Evolutionary conservation across 768 basidiomycete genomes (phyloP), one percentile per base, ranked within the genome.

Genomic region (Agrocybe pediades): DNA sequence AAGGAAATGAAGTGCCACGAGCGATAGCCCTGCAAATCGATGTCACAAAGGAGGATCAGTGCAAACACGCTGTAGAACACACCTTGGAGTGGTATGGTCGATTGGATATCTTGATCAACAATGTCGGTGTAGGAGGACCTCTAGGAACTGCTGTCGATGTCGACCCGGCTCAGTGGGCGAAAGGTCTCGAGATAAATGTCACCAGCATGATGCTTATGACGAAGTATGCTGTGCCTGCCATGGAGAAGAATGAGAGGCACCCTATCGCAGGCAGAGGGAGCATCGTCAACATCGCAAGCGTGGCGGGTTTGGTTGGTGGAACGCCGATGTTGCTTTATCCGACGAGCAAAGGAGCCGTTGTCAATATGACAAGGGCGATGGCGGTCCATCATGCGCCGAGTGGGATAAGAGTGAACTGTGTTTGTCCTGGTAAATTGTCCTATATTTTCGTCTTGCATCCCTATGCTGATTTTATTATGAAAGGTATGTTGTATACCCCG

Each of bases 351-450:
- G 75, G 75, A 3, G 76, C 76, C 0, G 59, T 76, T 9, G 60
- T 77, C 29, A 75, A 77, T 36, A 74, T 77, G 70, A 77, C 76
- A 1, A 62, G 74, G 41, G 74, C 76, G 1, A 77, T 77, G 76
- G 76, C 74, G 0, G 68, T 67, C 1, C 75, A 77, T 49, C 76
- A 76, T 57, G 75, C 71, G 0, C 64, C 69, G 2, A 65, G 66
- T 19, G 74, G 72, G 1, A 76, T 77, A 45, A 65, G 72, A 39
- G 74, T 75, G 9, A 75, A 75, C 36, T 74, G 69, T 55, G 74
- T 75, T 9, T 74, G 71, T 62, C 72, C 74, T 44, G 76, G 76
- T 73, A 27, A 20, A 71, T 53, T 1, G 19, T 20, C 24, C 23
- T 46, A 16, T 27, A 6, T 16, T 15, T 29, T 21, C 13, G 13